Base-by-base conservation (phyloP, 2,329 filamentous ascomycete genomes). In the Bisporella sp. region DNA sequence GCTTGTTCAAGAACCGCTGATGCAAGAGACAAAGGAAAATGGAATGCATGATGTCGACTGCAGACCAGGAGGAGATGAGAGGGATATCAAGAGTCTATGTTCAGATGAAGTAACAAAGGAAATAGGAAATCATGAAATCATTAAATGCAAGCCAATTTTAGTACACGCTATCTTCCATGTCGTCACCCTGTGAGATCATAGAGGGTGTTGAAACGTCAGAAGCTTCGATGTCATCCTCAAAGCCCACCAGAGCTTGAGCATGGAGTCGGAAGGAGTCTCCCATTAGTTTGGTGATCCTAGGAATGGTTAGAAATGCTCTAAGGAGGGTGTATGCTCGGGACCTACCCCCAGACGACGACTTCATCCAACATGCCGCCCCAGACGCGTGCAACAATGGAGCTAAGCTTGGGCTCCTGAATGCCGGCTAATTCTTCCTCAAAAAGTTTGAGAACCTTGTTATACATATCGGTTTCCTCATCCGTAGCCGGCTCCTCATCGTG, bases 361-460 rank as follows among this genome's bases (percentile, higher is more conserved):
- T 96, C 93, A 66, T 97, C 93, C 58, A 97, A 84, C 86, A 97
- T 96, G 57, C 89, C 92, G 62, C 92, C 93, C 93, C 93, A 99
- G 43, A 97, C 82, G 62, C 89, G 84, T 56, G 92, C 91, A 41
- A 99, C 92, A 47, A 89, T 89, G n/a, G 91, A 93, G 74, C 92
- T 96, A 60, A 99, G 75, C 67, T 95, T 91, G 47, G 83, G 78
- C 57, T 85, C 85, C 67, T 89, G 89, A 29, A 82, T 77, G 63
- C 95, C 88, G 52, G 92, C 85, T 48, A 88, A 82, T 64, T 97
- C 91, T 65, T 95, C 92, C 62, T 93, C 89, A 65, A 95, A 95
- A 61, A 97, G 76, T 68, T 84, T 84, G 59, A 90, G 87, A 54
- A 97, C 78, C 73, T 95, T 95, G 74, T 91, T 87, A 71, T 95